These are phyloP conservation scores for Boletus bicolor DNA, from an alignment of 768 basidiomycete species.

Conservation along the genomic window DNA sequence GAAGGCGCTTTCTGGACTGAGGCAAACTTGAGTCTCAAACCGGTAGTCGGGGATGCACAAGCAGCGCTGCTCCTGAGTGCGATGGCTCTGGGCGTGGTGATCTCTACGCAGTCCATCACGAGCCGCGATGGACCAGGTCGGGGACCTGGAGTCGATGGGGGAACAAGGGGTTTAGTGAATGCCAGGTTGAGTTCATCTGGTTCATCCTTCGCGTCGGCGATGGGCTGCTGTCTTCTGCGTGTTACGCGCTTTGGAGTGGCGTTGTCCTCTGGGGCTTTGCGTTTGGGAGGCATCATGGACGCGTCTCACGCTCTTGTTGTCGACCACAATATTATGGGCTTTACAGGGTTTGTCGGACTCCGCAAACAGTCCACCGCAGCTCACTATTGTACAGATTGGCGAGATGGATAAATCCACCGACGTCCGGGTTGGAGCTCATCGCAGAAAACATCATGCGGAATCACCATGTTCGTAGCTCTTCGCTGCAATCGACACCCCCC, in stretches of 20 bases:
- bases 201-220: constrained; percentile 9
- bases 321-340: constrained; percentile 43
- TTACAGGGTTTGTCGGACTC: constrained; percentile 48
- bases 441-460: constrained; percentile 66
- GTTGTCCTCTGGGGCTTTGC: constrained; percentile 35
- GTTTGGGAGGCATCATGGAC: constrained; percentile 37
- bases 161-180: constrained; percentile 1
- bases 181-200: constrained; percentile 32
- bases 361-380: neutral
- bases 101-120: constrained; percentile 33
- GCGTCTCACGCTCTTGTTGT: constrained; percentile 18
- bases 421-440: constrained; percentile 65
- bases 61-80: neutral
- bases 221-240: constrained; percentile 17
- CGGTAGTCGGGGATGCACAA: constrained; percentile 12
- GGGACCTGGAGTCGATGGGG: constrained; percentile 26
- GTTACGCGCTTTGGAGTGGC: constrained; percentile 35
- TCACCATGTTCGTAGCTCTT: constrained; percentile 51
- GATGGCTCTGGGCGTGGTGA: constrained; percentile 24
- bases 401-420: constrained; percentile 81
- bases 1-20: constrained; percentile 6
- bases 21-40: neutral
- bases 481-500: constrained; percentile 8
- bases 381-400: constrained; percentile 49
- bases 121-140: constrained; percentile 17